A percentile compares a stretch with the other conserved stretches of the same genome.
Conservation (phyloP, 495 filamentous ascomycete species). For the Penicillium cosmopolitanum region DNA sequence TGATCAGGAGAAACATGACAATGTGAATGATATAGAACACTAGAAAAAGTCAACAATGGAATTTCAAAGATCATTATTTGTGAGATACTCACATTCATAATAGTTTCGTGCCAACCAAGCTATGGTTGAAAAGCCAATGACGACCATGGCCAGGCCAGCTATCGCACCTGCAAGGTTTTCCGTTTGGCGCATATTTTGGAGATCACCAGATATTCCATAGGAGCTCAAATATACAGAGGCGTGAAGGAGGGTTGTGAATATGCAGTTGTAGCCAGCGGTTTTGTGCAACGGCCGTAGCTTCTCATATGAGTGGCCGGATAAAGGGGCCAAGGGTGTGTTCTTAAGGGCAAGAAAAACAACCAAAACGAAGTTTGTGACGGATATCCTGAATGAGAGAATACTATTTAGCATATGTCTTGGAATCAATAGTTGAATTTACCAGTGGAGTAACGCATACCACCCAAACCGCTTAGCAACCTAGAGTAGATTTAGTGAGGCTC, state of each 20-base stretch:
- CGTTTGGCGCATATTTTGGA: slow-evolving; percentile 33
- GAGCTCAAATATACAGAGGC: slow-evolving; percentile 44
- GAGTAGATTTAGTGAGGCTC: not conserved
- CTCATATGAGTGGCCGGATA: slow-evolving; percentile 64
- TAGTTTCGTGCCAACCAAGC: slow-evolving; percentile 36
- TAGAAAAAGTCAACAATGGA: not conserved
- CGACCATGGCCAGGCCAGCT: slow-evolving; percentile 50
- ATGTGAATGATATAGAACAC: slow-evolving; percentile 62
- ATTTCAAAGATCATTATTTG: not conserved
- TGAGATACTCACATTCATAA: slow-evolving; percentile 47
- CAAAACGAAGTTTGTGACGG: slow-evolving; percentile 54
- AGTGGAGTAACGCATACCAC: slow-evolving; percentile 10
- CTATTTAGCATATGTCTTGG: not conserved
- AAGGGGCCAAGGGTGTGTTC: slow-evolving; percentile 60
- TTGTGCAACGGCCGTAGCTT: slow-evolving; percentile 62
- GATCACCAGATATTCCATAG: slow-evolving; percentile 22
- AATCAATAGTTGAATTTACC: too few species aligned
- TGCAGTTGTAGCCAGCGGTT: slow-evolving; percentile 58
- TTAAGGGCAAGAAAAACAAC: slow-evolving; percentile 63
- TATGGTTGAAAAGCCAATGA: slow-evolving; percentile 39
- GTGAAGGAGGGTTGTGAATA: slow-evolving; percentile 49
- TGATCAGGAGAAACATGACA: slow-evolving; percentile 49
- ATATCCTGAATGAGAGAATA: slow-evolving; percentile 48
- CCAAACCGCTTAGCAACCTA: slow-evolving; percentile 23
- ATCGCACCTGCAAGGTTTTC: slow-evolving; percentile 51